Percentiles rank a stretch among this genome's conserved stretches.
Conservation (phyloP, 805 yeast species). For the Saccharomycopsis sp. region DNA sequence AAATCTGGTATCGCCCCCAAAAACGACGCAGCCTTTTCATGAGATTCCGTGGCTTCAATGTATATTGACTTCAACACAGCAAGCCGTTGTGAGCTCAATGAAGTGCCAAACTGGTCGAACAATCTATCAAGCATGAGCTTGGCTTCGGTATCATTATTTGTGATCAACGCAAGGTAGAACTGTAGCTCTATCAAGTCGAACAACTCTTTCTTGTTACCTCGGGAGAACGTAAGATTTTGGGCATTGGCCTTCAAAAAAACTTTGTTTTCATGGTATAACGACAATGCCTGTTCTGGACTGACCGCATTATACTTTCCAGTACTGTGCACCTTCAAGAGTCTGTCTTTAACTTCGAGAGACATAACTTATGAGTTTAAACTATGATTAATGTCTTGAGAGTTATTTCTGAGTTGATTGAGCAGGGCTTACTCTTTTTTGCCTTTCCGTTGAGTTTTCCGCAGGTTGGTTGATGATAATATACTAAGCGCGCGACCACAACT, state of each 20-base stretch:
- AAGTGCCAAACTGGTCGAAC: slow-evolving; percentile 56
- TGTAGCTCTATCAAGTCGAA: slow-evolving; percentile 61
- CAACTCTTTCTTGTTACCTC: slow-evolving; percentile 31
- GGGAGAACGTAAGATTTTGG: neutral
- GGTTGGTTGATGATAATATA: too few relatives aligned
- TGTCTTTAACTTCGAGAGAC: slow-evolving; percentile 29
- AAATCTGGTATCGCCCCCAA: slow-evolving; percentile 24
- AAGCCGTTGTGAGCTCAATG: slow-evolving; percentile 43
- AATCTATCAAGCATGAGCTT: slow-evolving; percentile 53
- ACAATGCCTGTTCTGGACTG: slow-evolving; percentile 38
- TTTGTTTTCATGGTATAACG: slow-evolving; percentile 34
- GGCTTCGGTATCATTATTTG: slow-evolving; percentile 67
- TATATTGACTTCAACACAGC: slow-evolving; percentile 46
- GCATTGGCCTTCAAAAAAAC: slow-evolving; percentile 3
- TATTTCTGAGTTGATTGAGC: too few relatives aligned
- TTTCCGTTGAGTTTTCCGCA: too few relatives aligned
- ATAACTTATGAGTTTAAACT: slow-evolving; percentile 3
- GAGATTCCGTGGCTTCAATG: slow-evolving; percentile 38
- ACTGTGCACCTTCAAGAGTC: slow-evolving; percentile 40
- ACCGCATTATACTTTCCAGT: slow-evolving; percentile 44
- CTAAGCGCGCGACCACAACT: too few relatives aligned
- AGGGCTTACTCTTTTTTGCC: too few relatives aligned
- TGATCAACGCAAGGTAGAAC: slow-evolving; percentile 52
- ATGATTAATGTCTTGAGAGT: neutral
- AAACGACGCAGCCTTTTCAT: slow-evolving; percentile 30